Base-by-base conservation (phyloP, 1,284 basidiomycete species). In the Cryptococcus floricola region DNA sequence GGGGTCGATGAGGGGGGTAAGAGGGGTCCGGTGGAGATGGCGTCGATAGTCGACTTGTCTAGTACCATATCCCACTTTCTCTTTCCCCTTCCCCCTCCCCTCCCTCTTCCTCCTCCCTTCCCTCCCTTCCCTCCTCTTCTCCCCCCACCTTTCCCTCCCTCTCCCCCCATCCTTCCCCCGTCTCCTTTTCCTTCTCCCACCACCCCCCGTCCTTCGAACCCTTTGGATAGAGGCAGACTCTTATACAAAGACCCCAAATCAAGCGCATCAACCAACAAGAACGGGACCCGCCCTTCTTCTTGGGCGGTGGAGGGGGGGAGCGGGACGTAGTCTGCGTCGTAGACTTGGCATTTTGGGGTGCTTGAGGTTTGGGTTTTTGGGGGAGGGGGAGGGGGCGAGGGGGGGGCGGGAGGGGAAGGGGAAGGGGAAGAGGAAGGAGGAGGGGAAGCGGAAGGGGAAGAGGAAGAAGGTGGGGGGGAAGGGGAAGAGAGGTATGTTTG, bases 41-140 rank as follows among this genome's bases (percentile, higher is more conserved):
- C 74, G 51, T 76, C 74, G 1, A 69, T 68, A 0, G 74, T 74
- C 0, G 71, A 74, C 53, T 76, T 76, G 56, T 76, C 74, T 28
- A 74, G 38, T 0, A 74, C 8, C 8, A 74, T 25, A 48, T 73
- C 66, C 64, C 67, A 75, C 16, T 62, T 60, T 10, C 41, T 52
- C 2, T 47, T 18, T 8, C 12, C 34, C n/a, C 10, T 18, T 8
- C 12, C 34, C n/a, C 16, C 7, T 7, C 16, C 16, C 12, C 19
- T 13, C 10, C 13, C 16, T 7, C 41, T 13, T n/a, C 13, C 16
- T 7, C 41, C 41, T 42, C 23, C 41, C 7, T 42, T 3, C 23
- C 23, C 23, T 2, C 23, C 3, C 3, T 3, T 23, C 3, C 23
- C 23, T 23, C 64, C 67, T 2, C 23, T 23, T 23, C 23, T 23